These are phyloP conservation scores for Strobilomyces echinocephalus DNA, from an alignment of 768 basidiomycete genomes.

Conservation along the genomic window DNA sequence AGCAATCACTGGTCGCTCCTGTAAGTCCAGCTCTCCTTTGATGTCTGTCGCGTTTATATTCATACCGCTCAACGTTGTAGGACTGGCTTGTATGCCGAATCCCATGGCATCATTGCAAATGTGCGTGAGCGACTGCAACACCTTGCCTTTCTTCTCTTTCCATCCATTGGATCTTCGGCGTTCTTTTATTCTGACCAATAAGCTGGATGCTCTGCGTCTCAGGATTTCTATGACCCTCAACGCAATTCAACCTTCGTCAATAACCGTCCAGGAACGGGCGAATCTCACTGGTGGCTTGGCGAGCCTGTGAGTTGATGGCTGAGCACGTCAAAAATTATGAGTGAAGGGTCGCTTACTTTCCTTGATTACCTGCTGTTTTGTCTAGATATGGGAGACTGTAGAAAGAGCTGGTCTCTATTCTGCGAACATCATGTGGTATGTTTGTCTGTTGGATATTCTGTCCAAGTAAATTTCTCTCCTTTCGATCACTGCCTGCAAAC, in stretches of 20 bases:
- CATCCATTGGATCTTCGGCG: background rate
- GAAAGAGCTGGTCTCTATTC: slow-evolving; percentile 65
- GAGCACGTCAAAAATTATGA: too few species aligned
- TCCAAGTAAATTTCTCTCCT: background rate
- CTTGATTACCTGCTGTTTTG: background rate
- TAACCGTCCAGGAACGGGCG: slow-evolving; percentile 51
- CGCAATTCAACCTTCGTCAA: slow-evolving; percentile 60
- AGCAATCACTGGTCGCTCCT: slow-evolving; percentile 89
- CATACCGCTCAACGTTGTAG: slow-evolving; percentile 32
- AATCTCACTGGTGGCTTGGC: slow-evolving; percentile 77
- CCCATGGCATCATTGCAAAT: slow-evolving; percentile 85
- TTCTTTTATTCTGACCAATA: background rate
- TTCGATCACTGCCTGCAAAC: too few species aligned
- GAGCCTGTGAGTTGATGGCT: slow-evolving; percentile 58
- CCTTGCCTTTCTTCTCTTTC: background rate
- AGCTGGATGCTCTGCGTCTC: background rate
- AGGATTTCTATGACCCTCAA: slow-evolving; percentile 82
- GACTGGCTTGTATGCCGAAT: slow-evolving; percentile 83
- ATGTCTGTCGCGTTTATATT: background rate
- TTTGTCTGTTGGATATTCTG: background rate
- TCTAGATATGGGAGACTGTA: slow-evolving; percentile 85
- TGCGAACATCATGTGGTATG: slow-evolving; percentile 85
- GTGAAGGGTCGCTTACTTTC: too few species aligned
- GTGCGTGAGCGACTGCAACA: slow-evolving; percentile 35
- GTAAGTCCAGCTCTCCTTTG: slow-evolving; percentile 44